Conservation (phyloP, 116 monocot species). For the Phalaenopsis hybrid region DNA sequence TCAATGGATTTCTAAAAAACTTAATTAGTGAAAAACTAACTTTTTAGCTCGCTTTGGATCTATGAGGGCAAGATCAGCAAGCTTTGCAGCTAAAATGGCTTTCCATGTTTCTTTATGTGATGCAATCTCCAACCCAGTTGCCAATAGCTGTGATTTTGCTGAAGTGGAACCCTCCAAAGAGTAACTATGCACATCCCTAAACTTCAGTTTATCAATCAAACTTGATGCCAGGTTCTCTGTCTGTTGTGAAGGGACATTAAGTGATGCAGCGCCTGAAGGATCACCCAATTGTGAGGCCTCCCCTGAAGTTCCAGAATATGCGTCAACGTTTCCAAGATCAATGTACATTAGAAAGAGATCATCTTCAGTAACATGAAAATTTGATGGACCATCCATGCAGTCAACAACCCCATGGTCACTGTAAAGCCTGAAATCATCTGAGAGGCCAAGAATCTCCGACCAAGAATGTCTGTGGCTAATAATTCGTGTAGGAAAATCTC, state of each 20-base stretch:
- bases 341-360: conserved; percentile 81
- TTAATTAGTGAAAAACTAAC: conserved; percentile 18
- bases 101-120: conserved; percentile 58
- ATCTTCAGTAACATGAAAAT: conserved; percentile 67
- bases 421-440: conserved; percentile 76
- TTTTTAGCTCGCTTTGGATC: conserved; percentile 88
- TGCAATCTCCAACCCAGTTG: conserved; percentile 9
- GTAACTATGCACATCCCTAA: conserved; percentile 80
- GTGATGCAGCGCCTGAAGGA: neutral
- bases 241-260: neutral
- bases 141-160: conserved; percentile 22
- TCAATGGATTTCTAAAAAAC: neutral
- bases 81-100: conserved; percentile 62
- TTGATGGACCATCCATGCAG: conserved; percentile 35
- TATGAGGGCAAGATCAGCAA: conserved; percentile 69
- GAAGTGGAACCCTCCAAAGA: conserved; percentile 55
- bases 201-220: conserved; percentile 27
- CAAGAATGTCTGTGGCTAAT: conserved; percentile 69
- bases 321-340: conserved; percentile 56
- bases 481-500: conserved; percentile 58
- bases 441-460: conserved; percentile 89
- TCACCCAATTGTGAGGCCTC: neutral
- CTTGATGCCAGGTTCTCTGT: conserved; percentile 13
- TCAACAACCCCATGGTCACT: conserved; percentile 69
- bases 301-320: conserved; percentile 17